Percentiles rank a stretch among this genome's conserved stretches.
phyloP scores from a whole-genome alignment of 768 basidiomycete genomes.

The Mycena albidolilacea region DNA sequence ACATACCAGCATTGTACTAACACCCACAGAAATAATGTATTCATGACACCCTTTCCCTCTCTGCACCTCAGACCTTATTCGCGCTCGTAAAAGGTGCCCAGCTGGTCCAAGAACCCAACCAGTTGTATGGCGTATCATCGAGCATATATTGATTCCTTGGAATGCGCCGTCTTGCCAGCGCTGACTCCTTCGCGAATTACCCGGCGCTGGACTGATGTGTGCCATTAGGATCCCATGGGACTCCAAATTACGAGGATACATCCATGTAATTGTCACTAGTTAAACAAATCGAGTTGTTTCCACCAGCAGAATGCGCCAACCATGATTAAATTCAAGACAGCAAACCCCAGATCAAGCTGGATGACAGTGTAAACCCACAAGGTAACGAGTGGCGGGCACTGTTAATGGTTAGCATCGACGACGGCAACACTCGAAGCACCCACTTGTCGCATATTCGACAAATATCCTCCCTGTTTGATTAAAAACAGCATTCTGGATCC shows the following conservation, averaged over 20 bases:
- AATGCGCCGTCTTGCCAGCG: conserved; percentile 23
- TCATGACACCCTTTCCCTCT: conserved; percentile 22
- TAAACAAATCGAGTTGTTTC: conserved; percentile 67
- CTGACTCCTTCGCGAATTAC: conserved; percentile 17
- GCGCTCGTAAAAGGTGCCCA: conserved; percentile 87
- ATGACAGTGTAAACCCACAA: conserved; percentile 84
- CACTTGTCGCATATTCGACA: conserved; percentile 84
- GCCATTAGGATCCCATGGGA: neutral
- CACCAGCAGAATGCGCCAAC: conserved; percentile 76
- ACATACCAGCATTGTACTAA: conserved; percentile 39
- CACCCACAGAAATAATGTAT: conserved; percentile 37
- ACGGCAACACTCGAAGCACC: conserved; percentile 22
- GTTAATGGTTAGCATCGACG: conserved; percentile 1
- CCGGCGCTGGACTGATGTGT: conserved; percentile 12
- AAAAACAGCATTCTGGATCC: conserved; percentile 81
- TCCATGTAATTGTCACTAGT: conserved; percentile 10
- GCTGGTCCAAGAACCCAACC: conserved; percentile 71
- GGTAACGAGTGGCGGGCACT: conserved; percentile 86
- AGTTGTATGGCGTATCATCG: conserved; percentile 81
- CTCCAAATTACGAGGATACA: conserved; percentile 8
- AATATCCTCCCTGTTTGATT: conserved; percentile 78
- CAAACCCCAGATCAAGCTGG: conserved; percentile 76
- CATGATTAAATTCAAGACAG: conserved; percentile 67
- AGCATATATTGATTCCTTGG: conserved; percentile 67
- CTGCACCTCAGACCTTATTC: conserved; percentile 5